Evolutionary conservation across 2,329 filamentous ascomycete genomes (phyloP), one percentile per base, ranked within the genome.

Genomic region (Tothia fuscella): DNA sequence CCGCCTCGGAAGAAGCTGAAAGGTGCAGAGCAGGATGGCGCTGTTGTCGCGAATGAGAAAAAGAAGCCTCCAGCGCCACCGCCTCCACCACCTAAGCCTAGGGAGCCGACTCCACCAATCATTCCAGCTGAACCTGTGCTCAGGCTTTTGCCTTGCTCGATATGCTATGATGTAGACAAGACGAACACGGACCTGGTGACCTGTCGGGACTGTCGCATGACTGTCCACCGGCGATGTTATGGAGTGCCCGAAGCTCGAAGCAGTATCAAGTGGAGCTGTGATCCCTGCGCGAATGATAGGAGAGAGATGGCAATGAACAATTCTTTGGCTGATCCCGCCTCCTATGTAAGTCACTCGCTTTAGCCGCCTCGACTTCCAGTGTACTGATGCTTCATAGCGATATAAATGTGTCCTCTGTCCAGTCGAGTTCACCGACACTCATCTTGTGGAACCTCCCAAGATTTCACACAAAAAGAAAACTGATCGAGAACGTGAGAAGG

Each of bases 371-470:
- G n/a, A n/a, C n/a, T n/a, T n/a, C n/a, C n/a, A n/a, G n/a, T 28
- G 34, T 39, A 38, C 48, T 59, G 48, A 59, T 47, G 42, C 24
- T 30, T 41, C 40, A 25, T 50, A 82, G 80, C 78, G 82, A 55
- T 96, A 96, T 60, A 83, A 89, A 63, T 98, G 91, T 60, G 81
- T 93, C 38, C 68, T 98, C 25, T 98, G 91, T 56, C 84, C 91
- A 12, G 74, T 94, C 12, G 80, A 85, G 44, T 71, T 76, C 51
- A 93, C 82, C 0, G 79, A 86, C 40, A 78, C 85, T 49, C 86
- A 94, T 47, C 78, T 93, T 50, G 78, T 91, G 48, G 87, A 93
- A 56, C 75, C 81, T 14, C 80, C 87, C 1, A 93, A 84, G 62
- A 66, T 77, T 14, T 76, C 76, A 1, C 78, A 81, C 51, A 82